phyloP scores from a whole-genome alignment of 2,329 filamentous ascomycete species.

The Chaetoscypha palmicola region DNA sequence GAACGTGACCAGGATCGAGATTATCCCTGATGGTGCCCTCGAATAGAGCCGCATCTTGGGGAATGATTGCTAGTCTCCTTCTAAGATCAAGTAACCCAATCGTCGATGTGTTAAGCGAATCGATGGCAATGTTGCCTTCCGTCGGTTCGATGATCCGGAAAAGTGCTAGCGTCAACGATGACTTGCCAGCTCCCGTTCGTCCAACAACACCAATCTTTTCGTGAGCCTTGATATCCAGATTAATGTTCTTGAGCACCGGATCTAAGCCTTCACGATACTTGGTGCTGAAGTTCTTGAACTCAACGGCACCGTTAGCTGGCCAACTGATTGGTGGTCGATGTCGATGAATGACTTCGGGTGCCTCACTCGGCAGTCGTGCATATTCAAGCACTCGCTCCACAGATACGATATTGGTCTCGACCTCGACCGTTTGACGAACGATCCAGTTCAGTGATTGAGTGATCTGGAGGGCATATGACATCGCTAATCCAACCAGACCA shows the following conservation, averaged over 20 bases:
- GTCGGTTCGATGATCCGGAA: conserved; percentile 93
- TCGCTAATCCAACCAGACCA: conserved; percentile 82
- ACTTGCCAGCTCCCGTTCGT: conserved; percentile 36
- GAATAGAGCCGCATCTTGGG: conserved; percentile 94
- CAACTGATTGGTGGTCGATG: conserved; percentile 82
- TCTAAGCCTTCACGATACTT: conserved; percentile 86
- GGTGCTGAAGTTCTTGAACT: conserved; percentile 91
- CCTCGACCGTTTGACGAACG: conserved; percentile 94
- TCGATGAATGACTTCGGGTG: conserved; percentile 85
- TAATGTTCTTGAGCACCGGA: conserved; percentile 88
- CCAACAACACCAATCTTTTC: conserved; percentile 98
- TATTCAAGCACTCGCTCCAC: conserved; percentile 98
- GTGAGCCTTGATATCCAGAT: conserved; percentile 83
- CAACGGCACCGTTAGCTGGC: conserved; percentile 81
- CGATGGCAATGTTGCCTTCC: conserved; percentile 79
- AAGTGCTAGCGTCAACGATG: conserved; percentile 61
- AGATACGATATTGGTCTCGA: conserved; percentile 99
- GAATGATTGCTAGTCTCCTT: conserved; percentile 88
- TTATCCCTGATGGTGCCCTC: conserved; percentile 92
- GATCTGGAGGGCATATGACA: conserved; percentile 97
- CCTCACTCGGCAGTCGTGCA: conserved; percentile 82
- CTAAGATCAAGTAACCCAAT: conserved; percentile 88
- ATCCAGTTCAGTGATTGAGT: conserved; percentile 99
- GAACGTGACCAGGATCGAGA: conserved; percentile 86
- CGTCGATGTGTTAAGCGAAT: conserved; percentile 78